Base-by-base conservation (phyloP, 352 stramenopile species). In the Pythium rhizo-oryzae region DNA sequence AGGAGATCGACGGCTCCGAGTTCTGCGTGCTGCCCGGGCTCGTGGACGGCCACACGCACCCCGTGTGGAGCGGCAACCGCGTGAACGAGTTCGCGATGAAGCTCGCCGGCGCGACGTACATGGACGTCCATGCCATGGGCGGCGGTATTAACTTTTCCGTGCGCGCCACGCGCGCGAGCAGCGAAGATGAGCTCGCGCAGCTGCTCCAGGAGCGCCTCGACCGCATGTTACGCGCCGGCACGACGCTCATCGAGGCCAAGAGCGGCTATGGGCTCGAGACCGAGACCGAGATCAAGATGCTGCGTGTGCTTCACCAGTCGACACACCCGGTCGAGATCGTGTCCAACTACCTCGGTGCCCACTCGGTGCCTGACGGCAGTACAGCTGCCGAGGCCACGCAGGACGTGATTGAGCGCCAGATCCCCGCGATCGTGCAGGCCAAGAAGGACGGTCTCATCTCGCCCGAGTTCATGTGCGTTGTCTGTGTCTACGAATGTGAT, bases 41-140 rank as follows among this genome's bases (percentile, higher is more conserved):
- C 37, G 83, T 96, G 12, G 87, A 96, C 56, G 85, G 81, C 50
- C 87, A 96, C 64, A 96, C 87, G 52, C 87, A 96, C 62, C 87
- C 87, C 2, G 87, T 96, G 28, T 96, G 84, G 82, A 90, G 82
- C 54, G 87, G 87, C 64, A 93, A 86, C 73, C 87, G 87, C 68
- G 85, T 93, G n/a, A 79, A 87, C 52, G 87, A 96, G 73, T 96
- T 93, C 52, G 85, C 84, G 52, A 93, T 96, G 85, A 96, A 96
- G 78, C 77, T 96, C 28, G 84, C 85, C 9, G 85, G 87, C 16
- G 87, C 87, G 21, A 93, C 85, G 8, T 95, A 96, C 75, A 93
- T 96, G 87, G 82, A 94, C 33, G 79, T 93, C 28, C 85, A 93
- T 54, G 80, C 82, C 25, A 88, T 76, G 51, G 87, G 87, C 23